Conservation (phyloP, 1,284 basidiomycete species). For the Chiua sp. region DNA sequence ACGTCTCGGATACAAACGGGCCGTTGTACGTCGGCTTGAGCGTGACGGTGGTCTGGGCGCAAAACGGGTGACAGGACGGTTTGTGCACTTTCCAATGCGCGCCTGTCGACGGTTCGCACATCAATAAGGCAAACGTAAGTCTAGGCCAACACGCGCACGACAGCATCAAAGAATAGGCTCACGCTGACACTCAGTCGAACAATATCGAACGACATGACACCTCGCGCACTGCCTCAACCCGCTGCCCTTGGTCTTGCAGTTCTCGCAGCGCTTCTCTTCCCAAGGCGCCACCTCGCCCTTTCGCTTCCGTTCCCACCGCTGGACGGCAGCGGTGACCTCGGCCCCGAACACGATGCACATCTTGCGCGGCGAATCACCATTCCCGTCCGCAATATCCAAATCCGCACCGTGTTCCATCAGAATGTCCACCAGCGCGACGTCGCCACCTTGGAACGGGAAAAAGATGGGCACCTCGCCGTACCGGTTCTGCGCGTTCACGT, state of each 20-base stretch:
- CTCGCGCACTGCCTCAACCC: constrained; percentile 49
- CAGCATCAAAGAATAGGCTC: constrained; percentile 22
- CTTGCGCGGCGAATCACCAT: constrained; percentile 42
- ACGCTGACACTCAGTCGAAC: constrained; percentile 60
- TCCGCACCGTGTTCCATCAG: constrained; percentile 56
- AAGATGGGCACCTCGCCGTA: constrained; percentile 53
- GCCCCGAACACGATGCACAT: constrained; percentile 47
- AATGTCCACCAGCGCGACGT: constrained; percentile 44
- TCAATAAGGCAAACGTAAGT: not conserved
- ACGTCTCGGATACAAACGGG: constrained; percentile 14
- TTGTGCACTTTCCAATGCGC: constrained; percentile 56
- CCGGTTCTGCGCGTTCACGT: constrained; percentile 50
- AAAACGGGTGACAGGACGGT: constrained; percentile 50
- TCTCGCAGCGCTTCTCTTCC: constrained; percentile 47
- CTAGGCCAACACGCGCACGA: not conserved
- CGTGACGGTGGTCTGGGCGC: constrained; percentile 44
- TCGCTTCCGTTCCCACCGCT: constrained; percentile 53
- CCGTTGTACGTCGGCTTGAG: constrained; percentile 49
- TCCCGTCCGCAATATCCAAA: constrained; percentile 52
- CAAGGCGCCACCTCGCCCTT: constrained; percentile 46
- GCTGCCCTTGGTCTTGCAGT: constrained; percentile 36
- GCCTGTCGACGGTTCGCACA: constrained; percentile 32
- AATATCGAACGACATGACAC: constrained; percentile 54
- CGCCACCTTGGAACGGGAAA: constrained; percentile 42
- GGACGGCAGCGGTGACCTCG: constrained; percentile 50